Conservation (phyloP, 148 eudicot species). For the Cornus kousa region DNA sequence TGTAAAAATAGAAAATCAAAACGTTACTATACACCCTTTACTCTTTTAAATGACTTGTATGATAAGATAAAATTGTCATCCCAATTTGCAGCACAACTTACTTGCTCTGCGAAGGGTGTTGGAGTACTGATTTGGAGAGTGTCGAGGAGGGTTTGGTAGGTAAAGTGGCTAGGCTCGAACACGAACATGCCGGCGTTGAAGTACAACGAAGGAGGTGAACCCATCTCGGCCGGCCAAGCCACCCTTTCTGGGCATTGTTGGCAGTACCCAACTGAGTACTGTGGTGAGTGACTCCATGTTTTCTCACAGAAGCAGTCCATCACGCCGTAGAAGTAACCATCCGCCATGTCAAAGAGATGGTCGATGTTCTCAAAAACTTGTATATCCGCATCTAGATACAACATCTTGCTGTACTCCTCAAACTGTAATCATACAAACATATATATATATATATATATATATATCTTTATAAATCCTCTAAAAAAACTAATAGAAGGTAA, state of each 20-base stretch:
- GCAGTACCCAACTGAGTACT: slow-evolving; percentile 33
- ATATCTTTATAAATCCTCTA: no score
- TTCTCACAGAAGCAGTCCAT: slow-evolving; percentile 41
- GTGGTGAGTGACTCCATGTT: slow-evolving; percentile 36
- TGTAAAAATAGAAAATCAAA: no score
- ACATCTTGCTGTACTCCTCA: slow-evolving; percentile 34
- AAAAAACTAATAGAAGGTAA: no score
- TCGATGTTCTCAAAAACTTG: slow-evolving; percentile 34
- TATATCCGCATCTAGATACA: slow-evolving; percentile 36
- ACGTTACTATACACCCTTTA: no score
- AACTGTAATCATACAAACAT: slow-evolving; percentile 13
- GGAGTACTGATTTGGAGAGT: slow-evolving; percentile 17
- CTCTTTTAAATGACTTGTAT: no score
- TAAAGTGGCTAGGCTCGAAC: slow-evolving; percentile 20
- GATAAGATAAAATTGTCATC: no score
- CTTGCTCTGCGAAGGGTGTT: slow-evolving; percentile 36
- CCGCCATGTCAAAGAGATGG: slow-evolving; percentile 30
- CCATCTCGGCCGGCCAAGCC: slow-evolving; percentile 32
- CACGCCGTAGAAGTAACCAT: slow-evolving; percentile 31
- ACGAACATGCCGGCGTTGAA: slow-evolving; percentile 37
- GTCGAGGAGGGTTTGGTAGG: slow-evolving; percentile 26
- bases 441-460: neutral
- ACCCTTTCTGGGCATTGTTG: slow-evolving; percentile 36
- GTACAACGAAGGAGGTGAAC: slow-evolving; percentile 31
- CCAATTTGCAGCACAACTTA: neutral